Percentiles rank a stretch among this genome's conserved stretches.
phyloP scores from a whole-genome alignment of 257 asterid genomes.

The Prunella vulgaris region DNA sequence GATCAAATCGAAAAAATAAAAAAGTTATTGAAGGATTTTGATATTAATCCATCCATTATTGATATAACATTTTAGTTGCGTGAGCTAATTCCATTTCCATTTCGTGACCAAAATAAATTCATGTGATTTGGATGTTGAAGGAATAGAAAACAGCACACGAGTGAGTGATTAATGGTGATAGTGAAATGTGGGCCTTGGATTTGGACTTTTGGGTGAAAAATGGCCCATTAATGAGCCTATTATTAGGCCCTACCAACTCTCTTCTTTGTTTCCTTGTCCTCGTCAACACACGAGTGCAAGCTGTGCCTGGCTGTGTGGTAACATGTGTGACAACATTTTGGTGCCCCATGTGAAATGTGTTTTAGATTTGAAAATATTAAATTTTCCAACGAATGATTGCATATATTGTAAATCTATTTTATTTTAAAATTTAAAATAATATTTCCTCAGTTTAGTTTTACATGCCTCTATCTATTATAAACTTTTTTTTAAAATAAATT shows the following conservation, averaged over 20 bases:
- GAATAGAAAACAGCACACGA: conserved; percentile 23
- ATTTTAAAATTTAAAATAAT: too few relatives aligned
- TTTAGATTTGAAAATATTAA: neutral
- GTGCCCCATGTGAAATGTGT: neutral
- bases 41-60: too few relatives aligned
- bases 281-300: neutral
- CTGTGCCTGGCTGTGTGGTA: neutral
- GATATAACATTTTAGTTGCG: too few relatives aligned
- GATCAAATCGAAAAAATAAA: too few relatives aligned
- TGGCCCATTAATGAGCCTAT: conserved; percentile 34
- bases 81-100: too few relatives aligned
- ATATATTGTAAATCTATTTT: too few relatives aligned
- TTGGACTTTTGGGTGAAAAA: conserved; percentile 15
- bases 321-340: neutral
- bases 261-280: neutral
- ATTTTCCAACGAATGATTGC: too few relatives aligned
- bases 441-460: too few relatives aligned
- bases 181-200: conserved; percentile 38
- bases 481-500: too few relatives aligned
- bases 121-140: neutral
- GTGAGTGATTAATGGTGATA: conserved; percentile 31
- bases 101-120: too few relatives aligned
- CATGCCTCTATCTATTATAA: too few relatives aligned
- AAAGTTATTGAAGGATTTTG: too few relatives aligned
- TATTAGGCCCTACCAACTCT: conserved; percentile 24